Base-by-base conservation (phyloP, 2,329 filamentous ascomycete species). In the Microcyclosporella mali region DNA sequence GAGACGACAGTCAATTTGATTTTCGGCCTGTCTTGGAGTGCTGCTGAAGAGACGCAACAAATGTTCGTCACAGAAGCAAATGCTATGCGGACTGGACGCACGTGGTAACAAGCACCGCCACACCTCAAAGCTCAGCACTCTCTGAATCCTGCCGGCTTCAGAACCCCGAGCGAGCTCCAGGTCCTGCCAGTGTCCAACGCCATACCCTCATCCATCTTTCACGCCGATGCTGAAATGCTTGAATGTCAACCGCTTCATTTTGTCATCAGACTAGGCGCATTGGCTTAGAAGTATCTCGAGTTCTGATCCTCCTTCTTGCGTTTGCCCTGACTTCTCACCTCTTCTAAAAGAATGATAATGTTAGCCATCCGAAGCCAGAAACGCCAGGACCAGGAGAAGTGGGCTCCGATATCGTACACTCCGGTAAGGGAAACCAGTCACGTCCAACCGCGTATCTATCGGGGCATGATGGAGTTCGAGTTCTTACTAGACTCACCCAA, bases 401-500 rank as follows among this genome's bases (percentile, higher is more conserved):
- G 25, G 14, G n/a, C 15, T 25, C 33, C 40, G 18, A 21, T 36
- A 41, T 36, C 33, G 33, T 41, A 44, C 36, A 40, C 12, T 14
- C 28, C 16, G 17, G 19, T 44, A 15, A 16, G 15, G 10, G 33
- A 32, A 16, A 25, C 18, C 14, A 25, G 36, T 39, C 21, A 25
- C 21, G 9, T 25, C 21, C 21, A 25, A 25, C 9, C n/a, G 17
- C 18, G 12, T 14, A 25, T 47, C 50, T 59, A 62, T 48, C 58
- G 46, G 19, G 56, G 56, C 58, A 61, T 61, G 33, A 53, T 50
- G 10, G 66, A 56, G 60, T 63, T 74, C 72, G 56, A 58, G 40
- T 64, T 62, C 46, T 61, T 62, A 47, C 56, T 62, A 30, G 52
- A 70, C 75, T 70, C 62, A 95, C 92, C 92, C 66, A 98, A 84